Conservation (phyloP, 2,329 filamentous ascomycete species). For the Fusarium sp. region DNA sequence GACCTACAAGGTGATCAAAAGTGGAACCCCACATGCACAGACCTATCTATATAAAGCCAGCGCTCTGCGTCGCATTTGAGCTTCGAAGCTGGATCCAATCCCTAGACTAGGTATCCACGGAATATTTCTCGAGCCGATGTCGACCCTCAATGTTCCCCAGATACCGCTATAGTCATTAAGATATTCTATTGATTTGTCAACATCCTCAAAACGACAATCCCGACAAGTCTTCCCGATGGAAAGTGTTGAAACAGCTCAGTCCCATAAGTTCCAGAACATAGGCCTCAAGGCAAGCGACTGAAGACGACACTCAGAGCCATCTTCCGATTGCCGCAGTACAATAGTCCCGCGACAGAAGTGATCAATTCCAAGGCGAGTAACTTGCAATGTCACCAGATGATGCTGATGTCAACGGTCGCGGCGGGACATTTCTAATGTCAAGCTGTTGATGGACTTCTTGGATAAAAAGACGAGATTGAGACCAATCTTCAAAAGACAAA, state of each 20-base stretch:
- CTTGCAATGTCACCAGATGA: not conserved
- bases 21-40: not conserved
- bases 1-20: not conserved
- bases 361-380: accelerated
- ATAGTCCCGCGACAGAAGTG: accelerated
- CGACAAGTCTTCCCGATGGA: not conserved
- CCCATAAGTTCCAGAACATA: accelerated
- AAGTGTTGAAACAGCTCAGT: too few species aligned
- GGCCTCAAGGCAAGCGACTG: not conserved
- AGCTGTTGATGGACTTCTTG: not conserved
- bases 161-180: too few species aligned
- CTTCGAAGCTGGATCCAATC: not conserved
- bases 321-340: accelerated
- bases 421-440: accelerated
- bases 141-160: too few species aligned
- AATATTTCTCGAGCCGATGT: not conserved
- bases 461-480: too few species aligned
- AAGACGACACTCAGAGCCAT: not conserved
- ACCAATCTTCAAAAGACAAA: accelerated
- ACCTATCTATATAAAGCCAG: not conserved
- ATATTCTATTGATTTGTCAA: too few species aligned
- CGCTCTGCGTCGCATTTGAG: accelerated
- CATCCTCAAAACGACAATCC: not conserved
- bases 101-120: accelerated
- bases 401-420: not conserved